A percentile compares a stretch with the other conserved stretches of the same genome.
Conservation (phyloP, 1,284 basidiomycete genomes). For the Amylostereum areolatum region DNA sequence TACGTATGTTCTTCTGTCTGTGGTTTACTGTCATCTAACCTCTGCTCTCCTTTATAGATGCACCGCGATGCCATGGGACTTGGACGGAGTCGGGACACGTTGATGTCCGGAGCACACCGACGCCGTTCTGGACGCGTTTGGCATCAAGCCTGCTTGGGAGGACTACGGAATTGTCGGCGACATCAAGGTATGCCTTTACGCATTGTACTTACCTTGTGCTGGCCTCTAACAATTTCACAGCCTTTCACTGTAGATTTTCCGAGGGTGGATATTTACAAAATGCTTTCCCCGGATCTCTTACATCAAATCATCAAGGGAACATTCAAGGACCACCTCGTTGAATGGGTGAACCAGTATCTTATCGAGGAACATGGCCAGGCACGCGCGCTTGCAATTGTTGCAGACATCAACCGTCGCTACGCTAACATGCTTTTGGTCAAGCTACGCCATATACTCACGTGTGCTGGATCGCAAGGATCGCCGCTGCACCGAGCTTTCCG, state of each 20-base stretch:
- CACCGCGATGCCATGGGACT: too few species aligned
- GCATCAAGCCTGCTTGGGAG: too few species aligned
- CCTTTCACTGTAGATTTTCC: constrained; percentile 30
- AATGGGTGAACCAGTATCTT: constrained; percentile 28
- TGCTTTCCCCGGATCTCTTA: constrained; percentile 29
- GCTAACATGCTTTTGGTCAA: too few species aligned
- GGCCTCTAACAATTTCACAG: constrained; percentile 7
- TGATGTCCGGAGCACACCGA: too few species aligned
- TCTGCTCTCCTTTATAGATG: too few species aligned
- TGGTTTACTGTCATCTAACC: background rate
- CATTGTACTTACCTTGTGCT: too few species aligned
- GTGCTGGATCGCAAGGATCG: too few species aligned
- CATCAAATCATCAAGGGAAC: constrained; percentile 33
- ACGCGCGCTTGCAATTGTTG: constrained; percentile 16
- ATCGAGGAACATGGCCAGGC: constrained; percentile 8
- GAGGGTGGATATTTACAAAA: constrained; percentile 26
- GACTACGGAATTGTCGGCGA: background rate
- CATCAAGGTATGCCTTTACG: too few species aligned
- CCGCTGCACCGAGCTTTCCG: constrained; percentile 6
- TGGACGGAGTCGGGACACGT: too few species aligned
- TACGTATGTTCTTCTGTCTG: background rate
- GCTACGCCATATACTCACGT: too few species aligned
- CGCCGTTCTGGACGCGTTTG: too few species aligned
- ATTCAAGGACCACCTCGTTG: constrained; percentile 32
- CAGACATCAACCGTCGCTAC: constrained; percentile 28